Conservation (phyloP, 208 protist genomes). For the Crithidia fasciculata region DNA sequence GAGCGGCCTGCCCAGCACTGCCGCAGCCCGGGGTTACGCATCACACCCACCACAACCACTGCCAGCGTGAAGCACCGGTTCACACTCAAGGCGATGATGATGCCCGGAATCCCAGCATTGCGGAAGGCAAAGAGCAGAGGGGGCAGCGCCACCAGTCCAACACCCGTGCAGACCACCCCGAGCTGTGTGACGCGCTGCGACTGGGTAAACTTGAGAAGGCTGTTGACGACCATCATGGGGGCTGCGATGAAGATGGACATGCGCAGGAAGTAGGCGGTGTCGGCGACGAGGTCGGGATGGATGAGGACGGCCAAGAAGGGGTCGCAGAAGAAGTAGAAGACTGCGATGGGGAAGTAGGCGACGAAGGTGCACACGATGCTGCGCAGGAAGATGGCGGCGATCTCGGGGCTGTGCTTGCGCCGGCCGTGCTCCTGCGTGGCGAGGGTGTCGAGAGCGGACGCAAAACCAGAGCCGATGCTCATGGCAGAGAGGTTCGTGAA, state of each 20-base stretch:
- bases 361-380: constrained; percentile 36
- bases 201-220: constrained; percentile 44
- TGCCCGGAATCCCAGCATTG: constrained; percentile 13
- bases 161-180: constrained; percentile 25
- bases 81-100: constrained; percentile 35
- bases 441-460: constrained; percentile 38
- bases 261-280: constrained; percentile 39
- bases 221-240: constrained; percentile 46
- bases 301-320: constrained; percentile 36
- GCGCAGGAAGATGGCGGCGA: constrained; percentile 31
- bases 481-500: constrained; percentile 46
- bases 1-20: constrained; percentile 27
- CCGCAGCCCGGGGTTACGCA: constrained; percentile 22
- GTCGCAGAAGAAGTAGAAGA: constrained; percentile 41
- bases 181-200: constrained; percentile 42
- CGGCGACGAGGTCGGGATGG: constrained; percentile 32
- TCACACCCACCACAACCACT: not conserved
- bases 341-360: constrained; percentile 39
- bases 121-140: constrained; percentile 33
- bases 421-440: constrained; percentile 46
- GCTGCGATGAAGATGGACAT: constrained; percentile 41
- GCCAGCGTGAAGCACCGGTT: constrained; percentile 25
- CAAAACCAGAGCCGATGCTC: constrained; percentile 40
- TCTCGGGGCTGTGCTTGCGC: constrained; percentile 36
- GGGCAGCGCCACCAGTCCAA: constrained; percentile 20